A percentile compares a stretch with the other conserved stretches of the same genome.
Conservation (phyloP, 1,284 basidiomycete species). For the Somion occarium region DNA sequence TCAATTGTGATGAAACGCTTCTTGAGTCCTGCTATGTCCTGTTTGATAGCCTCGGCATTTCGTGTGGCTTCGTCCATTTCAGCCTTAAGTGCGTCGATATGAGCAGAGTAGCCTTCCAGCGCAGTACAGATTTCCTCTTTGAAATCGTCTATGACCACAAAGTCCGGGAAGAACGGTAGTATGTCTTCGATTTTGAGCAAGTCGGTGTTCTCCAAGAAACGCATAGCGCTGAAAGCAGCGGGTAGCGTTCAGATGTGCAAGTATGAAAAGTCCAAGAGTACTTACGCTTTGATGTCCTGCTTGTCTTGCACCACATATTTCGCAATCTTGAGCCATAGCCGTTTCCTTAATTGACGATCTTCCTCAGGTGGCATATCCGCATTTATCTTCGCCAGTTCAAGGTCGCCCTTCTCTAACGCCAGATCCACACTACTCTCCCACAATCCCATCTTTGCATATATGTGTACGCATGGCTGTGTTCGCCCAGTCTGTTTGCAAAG, state of each 20-base stretch:
- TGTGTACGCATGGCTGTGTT: slow-evolving; percentile 90
- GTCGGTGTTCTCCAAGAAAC: slow-evolving; percentile 90
- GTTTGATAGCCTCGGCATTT: slow-evolving; percentile 90
- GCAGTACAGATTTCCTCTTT: slow-evolving; percentile 98
- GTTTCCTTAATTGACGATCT: slow-evolving; percentile 83
- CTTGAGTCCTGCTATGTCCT: slow-evolving; percentile 82
- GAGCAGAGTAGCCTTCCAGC: slow-evolving; percentile 88
- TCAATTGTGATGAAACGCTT: slow-evolving; percentile 95
- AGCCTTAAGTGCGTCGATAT: slow-evolving; percentile 86
- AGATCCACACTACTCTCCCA: slow-evolving; percentile 97
- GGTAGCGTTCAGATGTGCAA: not conserved
- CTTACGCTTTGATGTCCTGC: slow-evolving; percentile 95
- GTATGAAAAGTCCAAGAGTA: slow-evolving; percentile 14
- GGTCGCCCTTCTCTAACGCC: slow-evolving; percentile 88
- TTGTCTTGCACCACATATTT: slow-evolving; percentile 96
- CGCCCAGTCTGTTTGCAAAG: slow-evolving; percentile 82
- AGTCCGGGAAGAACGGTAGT: slow-evolving; percentile 99
- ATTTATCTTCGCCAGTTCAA: slow-evolving; percentile 90
- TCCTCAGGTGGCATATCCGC: slow-evolving; percentile 87
- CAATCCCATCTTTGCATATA: slow-evolving; percentile 97
- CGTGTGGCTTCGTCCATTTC: slow-evolving; percentile 97
- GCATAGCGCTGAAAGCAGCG: slow-evolving; percentile 76
- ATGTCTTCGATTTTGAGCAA: slow-evolving; percentile 98
- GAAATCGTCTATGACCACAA: slow-evolving; percentile 99
- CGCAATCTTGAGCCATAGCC: slow-evolving; percentile 97